These are phyloP conservation scores for Solanum pennellii DNA, from an alignment of 257 asterid species.

Conservation along the genomic window DNA sequence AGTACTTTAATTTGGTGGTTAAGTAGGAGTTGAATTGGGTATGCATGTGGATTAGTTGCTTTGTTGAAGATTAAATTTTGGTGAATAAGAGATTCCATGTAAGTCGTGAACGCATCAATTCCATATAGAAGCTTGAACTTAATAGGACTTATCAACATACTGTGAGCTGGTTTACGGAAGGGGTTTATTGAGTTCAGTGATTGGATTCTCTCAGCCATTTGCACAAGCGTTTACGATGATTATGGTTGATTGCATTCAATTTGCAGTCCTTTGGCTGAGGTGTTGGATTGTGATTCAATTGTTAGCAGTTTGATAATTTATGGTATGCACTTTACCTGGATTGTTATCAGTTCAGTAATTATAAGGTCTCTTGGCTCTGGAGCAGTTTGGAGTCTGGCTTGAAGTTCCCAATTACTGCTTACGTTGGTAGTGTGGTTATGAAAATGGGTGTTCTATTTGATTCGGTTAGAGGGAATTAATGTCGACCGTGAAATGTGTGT, in stretches of 20 bases:
- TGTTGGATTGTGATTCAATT: background rate
- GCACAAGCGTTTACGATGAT: background rate
- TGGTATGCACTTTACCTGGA: background rate
- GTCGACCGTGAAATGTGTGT: conserved; percentile 2
- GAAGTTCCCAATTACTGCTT: background rate
- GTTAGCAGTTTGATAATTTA: conserved; percentile 10
- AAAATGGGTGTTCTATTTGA: conserved; percentile 4
- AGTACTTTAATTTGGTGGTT: background rate
- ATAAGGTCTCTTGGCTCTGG: background rate
- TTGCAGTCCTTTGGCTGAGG: background rate
- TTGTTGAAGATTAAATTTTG: background rate
- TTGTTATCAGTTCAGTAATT: conserved; percentile 11
- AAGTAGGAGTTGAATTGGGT: background rate
- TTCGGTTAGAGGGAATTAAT: background rate
- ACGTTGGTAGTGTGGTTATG: background rate
- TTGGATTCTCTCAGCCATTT: background rate
- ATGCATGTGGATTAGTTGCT: background rate
- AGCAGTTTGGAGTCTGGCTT: background rate
- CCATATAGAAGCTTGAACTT: background rate
- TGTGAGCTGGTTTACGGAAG: background rate
- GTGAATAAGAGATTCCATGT: background rate
- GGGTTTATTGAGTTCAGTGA: background rate
- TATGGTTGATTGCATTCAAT: background rate
- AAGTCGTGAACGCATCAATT: background rate
- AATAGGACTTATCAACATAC: background rate